Base-by-base conservation (phyloP, 1,284 basidiomycete species). In the Inonotus obliquus region DNA sequence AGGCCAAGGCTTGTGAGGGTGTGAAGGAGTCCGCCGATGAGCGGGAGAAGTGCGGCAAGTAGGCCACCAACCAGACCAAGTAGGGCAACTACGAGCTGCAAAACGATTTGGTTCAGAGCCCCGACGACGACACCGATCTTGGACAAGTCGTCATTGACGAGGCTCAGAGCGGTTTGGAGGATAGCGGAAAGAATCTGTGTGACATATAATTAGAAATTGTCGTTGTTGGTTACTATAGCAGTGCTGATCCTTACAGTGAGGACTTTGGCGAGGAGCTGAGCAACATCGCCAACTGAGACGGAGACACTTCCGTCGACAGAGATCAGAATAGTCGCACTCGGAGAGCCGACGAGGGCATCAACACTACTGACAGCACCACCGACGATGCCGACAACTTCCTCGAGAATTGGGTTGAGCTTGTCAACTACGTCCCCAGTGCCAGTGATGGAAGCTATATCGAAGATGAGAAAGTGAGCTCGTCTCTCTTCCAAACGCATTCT, bases 101-200 rank as follows among this genome's bases (percentile, higher is more conserved):
- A 65, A 53, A 74, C 69, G 38, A 72, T 66, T 19, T 61, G 39
- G 60, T 78, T 57, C 57, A 78, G 69, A 21, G 66, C 63, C 7
- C 51, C 57, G 48, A 78, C 65, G 17, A 73, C 41, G 13, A 62
- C 55, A n/a, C 66, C 47, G 49, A 78, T 62, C 17, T 69, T 69
- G 3, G 65, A 59, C 54, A 72, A 65, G 23, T 67, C 66, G 17
- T 63, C 59, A 49, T 65, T 68, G 39, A 74, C 72, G 23, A 77
- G 59, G 35, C 69, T 67, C 23, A 79, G 67, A 59, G 77, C 71
- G 19, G 69, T 69, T n/a, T 68, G 69, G 58, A 77, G 64, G 21
- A 76, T 41, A 37, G 53, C 29, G 1, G 39, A 38, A 41, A 54
- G 19, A 41, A 54, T 25, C 53, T 54, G 37, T 19, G 35, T 4